These are phyloP conservation scores for Primulina huaijiensis DNA, from an alignment of 257 asterid species.

Conservation along the genomic window DNA sequence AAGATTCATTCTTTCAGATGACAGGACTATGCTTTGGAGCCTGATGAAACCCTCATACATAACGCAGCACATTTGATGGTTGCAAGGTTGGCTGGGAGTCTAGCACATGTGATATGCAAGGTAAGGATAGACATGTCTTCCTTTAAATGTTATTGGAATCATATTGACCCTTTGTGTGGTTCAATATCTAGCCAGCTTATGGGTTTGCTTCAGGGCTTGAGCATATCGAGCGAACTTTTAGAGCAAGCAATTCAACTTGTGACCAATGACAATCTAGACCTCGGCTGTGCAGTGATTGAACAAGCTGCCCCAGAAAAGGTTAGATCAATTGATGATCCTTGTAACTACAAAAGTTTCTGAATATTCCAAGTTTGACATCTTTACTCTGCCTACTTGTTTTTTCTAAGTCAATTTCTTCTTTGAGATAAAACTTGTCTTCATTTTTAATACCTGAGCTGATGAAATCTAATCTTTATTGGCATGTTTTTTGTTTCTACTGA, in stretches of 20 bases:
- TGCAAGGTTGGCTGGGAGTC: constrained; percentile 96
- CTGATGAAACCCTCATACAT: constrained; percentile 83
- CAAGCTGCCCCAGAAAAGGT: constrained; percentile 99
- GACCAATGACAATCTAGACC: constrained; percentile 95
- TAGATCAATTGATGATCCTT: constrained; percentile 18
- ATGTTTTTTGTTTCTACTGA: background rate
- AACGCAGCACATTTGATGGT: constrained; percentile 98
- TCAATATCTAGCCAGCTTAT: constrained; percentile 82
- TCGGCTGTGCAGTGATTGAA: constrained; percentile 95
- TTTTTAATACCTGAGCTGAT: background rate
- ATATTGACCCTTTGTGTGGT: constrained; percentile 72
- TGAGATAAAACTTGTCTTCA: background rate
- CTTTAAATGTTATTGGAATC: background rate
- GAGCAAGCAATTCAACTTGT: constrained; percentile 84
- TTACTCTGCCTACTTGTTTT: background rate
- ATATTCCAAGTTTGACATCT: background rate
- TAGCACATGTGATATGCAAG: constrained; percentile 99
- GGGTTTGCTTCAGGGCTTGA: constrained; percentile 65
- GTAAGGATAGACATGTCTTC: constrained; percentile 33
- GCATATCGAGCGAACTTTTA: constrained; percentile 54
- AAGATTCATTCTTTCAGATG: constrained; percentile 19
- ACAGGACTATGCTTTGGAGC: constrained; percentile 96
- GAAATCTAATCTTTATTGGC: background rate
- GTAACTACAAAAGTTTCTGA: background rate
- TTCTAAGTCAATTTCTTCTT: background rate